Evolutionary conservation across 768 basidiomycete genomes (phyloP), one percentile per base, ranked within the genome.

Genomic region (Termitomyces sp.): DNA sequence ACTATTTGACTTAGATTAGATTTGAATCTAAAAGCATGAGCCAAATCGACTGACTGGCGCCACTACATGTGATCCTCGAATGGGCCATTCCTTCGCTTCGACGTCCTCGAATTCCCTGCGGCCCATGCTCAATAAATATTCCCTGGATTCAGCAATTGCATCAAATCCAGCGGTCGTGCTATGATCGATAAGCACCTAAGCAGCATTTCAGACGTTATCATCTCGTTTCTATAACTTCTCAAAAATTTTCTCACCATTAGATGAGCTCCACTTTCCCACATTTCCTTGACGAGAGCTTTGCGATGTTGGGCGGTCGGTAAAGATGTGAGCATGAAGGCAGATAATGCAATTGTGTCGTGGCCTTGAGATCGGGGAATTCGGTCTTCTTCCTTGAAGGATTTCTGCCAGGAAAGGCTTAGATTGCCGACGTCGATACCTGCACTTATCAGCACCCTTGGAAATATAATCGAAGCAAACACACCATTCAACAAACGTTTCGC

Each of bases 241-340:
- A 56, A 26, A n/a, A 59, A 57, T 41, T 41, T 46, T 55, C 72
- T 60, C 61, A 94, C 90, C 46, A 97, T 84, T 22, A 84, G 81
- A 64, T 88, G 83, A 21, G 93, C 93, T 43, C 91, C 93, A 62
- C 91, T 92, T 45, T 89, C 80, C 94, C 94, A 98, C 78, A 98
- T 89, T 62, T 90, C 83, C 64, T 86, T 84, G 26, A 95, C 77
- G 44, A 93, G 65, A 2, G 76, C 71, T 70, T 83, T 87, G 57
- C 87, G 79, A 9, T 83, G 78, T 17, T 84, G 62, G 40, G 81
- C 67, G 2, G 79, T 82, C 5, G 84, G 72, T 17, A 93, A 72
- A 19, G 89, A 80, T n/a, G 89, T 85, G 1, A 99, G 72, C 66
- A 85, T 77, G 72, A 97, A 98, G 1, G 94, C 88, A 17, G 90